Evolutionary conservation across 2,329 filamentous ascomycete species (phyloP).

Genomic region (Venturia nashicola): DNA sequence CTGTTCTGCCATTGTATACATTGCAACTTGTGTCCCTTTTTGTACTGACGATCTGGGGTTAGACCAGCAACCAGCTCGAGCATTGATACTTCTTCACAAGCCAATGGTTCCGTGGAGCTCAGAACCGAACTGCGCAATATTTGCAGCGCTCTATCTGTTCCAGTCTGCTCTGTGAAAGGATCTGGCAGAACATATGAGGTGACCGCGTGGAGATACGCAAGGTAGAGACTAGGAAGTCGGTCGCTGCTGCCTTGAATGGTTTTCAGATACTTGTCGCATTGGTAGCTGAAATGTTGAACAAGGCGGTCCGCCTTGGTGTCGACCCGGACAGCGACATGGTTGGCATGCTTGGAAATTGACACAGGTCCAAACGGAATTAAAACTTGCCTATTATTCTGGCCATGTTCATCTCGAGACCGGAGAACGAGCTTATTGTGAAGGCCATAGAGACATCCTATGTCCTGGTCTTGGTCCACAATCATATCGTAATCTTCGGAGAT

Average conservation of each 20-base stretch:
- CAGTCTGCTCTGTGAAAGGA: constrained; percentile 19
- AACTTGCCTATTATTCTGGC: constrained; percentile 18
- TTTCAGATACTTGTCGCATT: constrained; percentile 11
- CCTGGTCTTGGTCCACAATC: constrained; percentile 42
- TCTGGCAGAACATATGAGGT: constrained; percentile 24
- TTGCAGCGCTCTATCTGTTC: constrained; percentile 15
- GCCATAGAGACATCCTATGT: constrained; percentile 48
- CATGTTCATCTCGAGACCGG: constrained; percentile 31
- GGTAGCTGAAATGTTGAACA: constrained; percentile 31
- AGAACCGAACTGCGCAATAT: neutral
- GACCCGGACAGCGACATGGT: constrained; percentile 32
- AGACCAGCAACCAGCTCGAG: neutral
- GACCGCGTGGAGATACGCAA: constrained; percentile 20
- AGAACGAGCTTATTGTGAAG: constrained; percentile 47
- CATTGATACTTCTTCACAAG: neutral
- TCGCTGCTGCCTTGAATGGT: constrained; percentile 5
- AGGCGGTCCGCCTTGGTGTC: constrained; percentile 16
- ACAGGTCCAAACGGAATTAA: constrained; percentile 38
- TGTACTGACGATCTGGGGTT: neutral
- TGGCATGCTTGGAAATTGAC: constrained; percentile 16
- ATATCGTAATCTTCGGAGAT: neutral
- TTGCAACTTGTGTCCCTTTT: neutral
- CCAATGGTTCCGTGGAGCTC: neutral
- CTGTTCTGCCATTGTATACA: no score
- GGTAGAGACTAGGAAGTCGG: constrained; percentile 16